Conservation (phyloP, 805 yeast species). For the Candida jianshihensis region DNA sequence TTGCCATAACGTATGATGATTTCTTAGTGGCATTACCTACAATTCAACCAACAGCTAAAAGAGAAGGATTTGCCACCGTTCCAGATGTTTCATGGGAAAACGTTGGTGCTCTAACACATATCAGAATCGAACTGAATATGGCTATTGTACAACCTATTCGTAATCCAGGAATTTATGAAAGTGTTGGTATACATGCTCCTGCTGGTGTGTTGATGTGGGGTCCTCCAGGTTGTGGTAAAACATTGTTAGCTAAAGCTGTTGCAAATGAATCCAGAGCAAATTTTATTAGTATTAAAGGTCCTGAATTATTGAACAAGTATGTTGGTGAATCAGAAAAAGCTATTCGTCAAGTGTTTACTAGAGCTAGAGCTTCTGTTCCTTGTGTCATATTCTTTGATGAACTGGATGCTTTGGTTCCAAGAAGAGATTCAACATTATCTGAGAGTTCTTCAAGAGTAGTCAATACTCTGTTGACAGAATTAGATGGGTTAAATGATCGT, state of each 20-base stretch:
- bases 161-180: slow-evolving; percentile 80
- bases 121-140: slow-evolving; percentile 89
- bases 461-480: slow-evolving; percentile 86
- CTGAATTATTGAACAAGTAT: slow-evolving; percentile 87
- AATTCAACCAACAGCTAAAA: slow-evolving; percentile 93
- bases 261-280: slow-evolving; percentile 97
- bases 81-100: slow-evolving; percentile 96
- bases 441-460: slow-evolving; percentile 93
- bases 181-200: slow-evolving; percentile 93
- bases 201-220: slow-evolving; percentile 98
- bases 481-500: slow-evolving; percentile 91
- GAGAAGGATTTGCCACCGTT: slow-evolving; percentile 98
- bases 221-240: slow-evolving; percentile 99
- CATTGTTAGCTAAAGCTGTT: slow-evolving; percentile 92
- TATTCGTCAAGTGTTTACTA: slow-evolving; percentile 83
- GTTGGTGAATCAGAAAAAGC: slow-evolving; percentile 96
- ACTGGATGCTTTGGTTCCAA: slow-evolving; percentile 91
- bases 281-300: slow-evolving; percentile 93
- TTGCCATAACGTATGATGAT: slow-evolving; percentile 73
- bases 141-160: slow-evolving; percentile 96
- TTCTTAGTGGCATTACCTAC: slow-evolving; percentile 82
- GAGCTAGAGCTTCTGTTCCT: slow-evolving; percentile 91
- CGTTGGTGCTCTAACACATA: slow-evolving; percentile 80
- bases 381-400: slow-evolving; percentile 95
- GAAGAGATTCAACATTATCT: slow-evolving; percentile 80